Evolutionary conservation across 163 green algal species (phyloP), one percentile per base, ranked within the genome.

Genomic region (Trebouxiophyceae sp.): DNA sequence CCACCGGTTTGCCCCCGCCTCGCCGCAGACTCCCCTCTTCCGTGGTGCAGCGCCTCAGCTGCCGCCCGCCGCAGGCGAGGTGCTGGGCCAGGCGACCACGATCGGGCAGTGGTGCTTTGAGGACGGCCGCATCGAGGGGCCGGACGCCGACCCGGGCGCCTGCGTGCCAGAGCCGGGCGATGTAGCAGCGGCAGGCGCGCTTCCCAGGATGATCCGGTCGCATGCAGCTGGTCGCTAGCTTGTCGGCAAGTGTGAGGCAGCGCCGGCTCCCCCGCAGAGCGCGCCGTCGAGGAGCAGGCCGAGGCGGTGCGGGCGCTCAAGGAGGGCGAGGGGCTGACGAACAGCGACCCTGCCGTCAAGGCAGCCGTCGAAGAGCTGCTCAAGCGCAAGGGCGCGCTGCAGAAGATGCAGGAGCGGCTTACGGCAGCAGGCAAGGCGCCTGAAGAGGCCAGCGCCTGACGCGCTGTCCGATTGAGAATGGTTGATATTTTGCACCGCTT

Each of bases 221-320:
- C n/a, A n/a, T n/a, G n/a, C n/a, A n/a, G n/a, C n/a, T n/a, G n/a
- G n/a, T n/a, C n/a, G n/a, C n/a, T n/a, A n/a, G n/a, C n/a, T n/a
- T n/a, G n/a, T n/a, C 33, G 61, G 30, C 45, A 26, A 20, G 45
- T 63, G 1, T 44, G 66, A 22, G 68, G 63, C 63, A 66, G 65
- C 32, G 59, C 76, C 27, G 55, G 72, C 27, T 45, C 44, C 0
- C 56, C 63, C 5, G 71, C 71, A 68, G 65, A 81, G 69, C 68
- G 60, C 28, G 57, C 68, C 19, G 77, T 86, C 23, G 54, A 68
- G 28, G 66, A 73, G 66, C 70, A 79, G 62, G 78, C 60, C 0
- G 57, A 61, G 2, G 32, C 61, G 12, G 76, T 86, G 54, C 28
- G 78, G n/a, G 60, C 65, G 3, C 65, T 87, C 22, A 87, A 87